These are phyloP conservation scores for Diplodia seriata DNA, from an alignment of 2,329 filamentous ascomycete genomes.

Conservation along the genomic window DNA sequence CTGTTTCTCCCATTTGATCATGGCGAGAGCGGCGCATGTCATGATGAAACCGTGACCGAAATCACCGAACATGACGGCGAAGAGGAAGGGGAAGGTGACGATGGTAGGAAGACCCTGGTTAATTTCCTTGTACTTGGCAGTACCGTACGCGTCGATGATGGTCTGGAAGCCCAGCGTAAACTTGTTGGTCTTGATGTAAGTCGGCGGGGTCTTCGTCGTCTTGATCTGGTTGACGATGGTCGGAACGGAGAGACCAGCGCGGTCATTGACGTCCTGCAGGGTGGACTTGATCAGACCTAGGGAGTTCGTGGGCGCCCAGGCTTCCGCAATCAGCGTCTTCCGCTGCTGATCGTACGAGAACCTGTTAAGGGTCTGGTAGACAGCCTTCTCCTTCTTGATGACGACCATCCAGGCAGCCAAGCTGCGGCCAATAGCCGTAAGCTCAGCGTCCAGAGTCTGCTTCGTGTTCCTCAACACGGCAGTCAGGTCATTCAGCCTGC, in stretches of 20 bases:
- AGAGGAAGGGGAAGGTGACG: conserved; percentile 98
- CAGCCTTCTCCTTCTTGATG: conserved; percentile 96
- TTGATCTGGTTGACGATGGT: conserved; percentile 98
- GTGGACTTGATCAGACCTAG: conserved; percentile 89
- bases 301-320: conserved; percentile 94
- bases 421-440: conserved; percentile 90
- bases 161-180: conserved; percentile 98
- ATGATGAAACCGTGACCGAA: conserved; percentile 93
- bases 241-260: conserved; percentile 93
- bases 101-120: conserved; percentile 96
- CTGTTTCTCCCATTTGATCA: conserved; percentile 97
- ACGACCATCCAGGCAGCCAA: conserved; percentile 97
- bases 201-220: conserved; percentile 96
- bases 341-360: conserved; percentile 96
- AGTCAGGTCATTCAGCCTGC: conserved; percentile 84
- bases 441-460: conserved; percentile 88
- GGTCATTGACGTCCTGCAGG: conserved; percentile 94
- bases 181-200: conserved; percentile 97
- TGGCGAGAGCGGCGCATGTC: conserved; percentile 79
- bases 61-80: conserved; percentile 99
- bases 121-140: conserved; percentile 94
- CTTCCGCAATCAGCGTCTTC: conserved; percentile 96
- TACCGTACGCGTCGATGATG: conserved; percentile 98
- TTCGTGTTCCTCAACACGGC: conserved; percentile 96
- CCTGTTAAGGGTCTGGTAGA: conserved; percentile 92